These are phyloP conservation scores for Emergomyces orientalis DNA, from an alignment of 2,329 filamentous ascomycete species.

Conservation along the genomic window DNA sequence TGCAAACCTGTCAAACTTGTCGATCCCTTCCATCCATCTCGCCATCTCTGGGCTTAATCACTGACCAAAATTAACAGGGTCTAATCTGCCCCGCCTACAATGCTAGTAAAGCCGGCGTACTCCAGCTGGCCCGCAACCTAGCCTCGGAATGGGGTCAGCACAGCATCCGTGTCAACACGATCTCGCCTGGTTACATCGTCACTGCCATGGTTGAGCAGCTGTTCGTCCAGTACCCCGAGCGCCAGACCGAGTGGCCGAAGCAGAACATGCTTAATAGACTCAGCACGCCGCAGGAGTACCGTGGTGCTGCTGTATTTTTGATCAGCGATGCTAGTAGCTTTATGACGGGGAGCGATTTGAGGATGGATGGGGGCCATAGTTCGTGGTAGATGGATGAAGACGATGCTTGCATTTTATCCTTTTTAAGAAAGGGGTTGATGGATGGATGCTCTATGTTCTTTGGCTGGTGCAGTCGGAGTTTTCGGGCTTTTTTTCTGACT, in stretches of 20 bases:
- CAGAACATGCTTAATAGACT: constrained; percentile 76
- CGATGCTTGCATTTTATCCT: neutral
- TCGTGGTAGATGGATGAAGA: constrained; percentile 38
- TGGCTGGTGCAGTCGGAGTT: neutral
- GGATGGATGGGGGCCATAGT: constrained; percentile 47
- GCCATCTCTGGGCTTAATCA: too few species aligned
- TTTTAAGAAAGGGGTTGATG: neutral
- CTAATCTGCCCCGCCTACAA: constrained; percentile 43
- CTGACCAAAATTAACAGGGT: too few species aligned
- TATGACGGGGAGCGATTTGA: constrained; percentile 47
- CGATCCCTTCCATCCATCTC: neutral
- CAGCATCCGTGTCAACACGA: constrained; percentile 42
- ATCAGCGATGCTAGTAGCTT: constrained; percentile 44
- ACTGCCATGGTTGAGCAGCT: constrained; percentile 39
- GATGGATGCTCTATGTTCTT: neutral
- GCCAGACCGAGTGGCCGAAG: constrained; percentile 71
- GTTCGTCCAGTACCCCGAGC: constrained; percentile 57
- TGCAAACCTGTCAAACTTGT: constrained; percentile 10
- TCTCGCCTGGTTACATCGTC: constrained; percentile 41
- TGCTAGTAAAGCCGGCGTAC: constrained; percentile 40
- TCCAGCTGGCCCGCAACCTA: constrained; percentile 40
- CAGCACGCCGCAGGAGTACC: constrained; percentile 59
- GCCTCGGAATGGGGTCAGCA: constrained; percentile 42
- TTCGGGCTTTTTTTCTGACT: too few species aligned
- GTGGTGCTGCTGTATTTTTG: constrained; percentile 44